Percentiles rank a stretch among this genome's conserved stretches.
Conservation (phyloP, 2,329 filamentous ascomycete species). For the Penicillium sp. region DNA sequence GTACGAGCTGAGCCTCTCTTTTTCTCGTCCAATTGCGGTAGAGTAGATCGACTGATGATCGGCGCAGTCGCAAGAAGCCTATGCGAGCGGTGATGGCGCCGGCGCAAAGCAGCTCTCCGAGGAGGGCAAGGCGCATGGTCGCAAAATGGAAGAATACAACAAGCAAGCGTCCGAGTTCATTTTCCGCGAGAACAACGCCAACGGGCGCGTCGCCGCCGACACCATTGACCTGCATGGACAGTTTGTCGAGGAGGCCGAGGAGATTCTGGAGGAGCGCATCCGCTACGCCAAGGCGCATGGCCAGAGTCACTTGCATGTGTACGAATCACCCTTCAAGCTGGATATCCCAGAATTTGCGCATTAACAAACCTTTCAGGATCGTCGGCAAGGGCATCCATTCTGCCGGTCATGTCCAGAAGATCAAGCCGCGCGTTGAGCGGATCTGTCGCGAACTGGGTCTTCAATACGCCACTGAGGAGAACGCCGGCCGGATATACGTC, state of each 20-base stretch:
- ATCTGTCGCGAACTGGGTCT: constrained; percentile 79
- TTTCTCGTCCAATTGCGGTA: constrained; percentile 4
- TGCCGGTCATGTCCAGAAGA: constrained; percentile 75
- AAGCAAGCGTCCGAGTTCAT: constrained; percentile 88
- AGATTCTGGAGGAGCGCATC: constrained; percentile 82
- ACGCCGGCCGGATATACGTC: constrained; percentile 83
- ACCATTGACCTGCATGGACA: constrained; percentile 93
- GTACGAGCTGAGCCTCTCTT: constrained; percentile 40
- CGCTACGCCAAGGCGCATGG: constrained; percentile 67
- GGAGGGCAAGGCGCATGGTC: constrained; percentile 77
- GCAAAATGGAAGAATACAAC: constrained; percentile 83
- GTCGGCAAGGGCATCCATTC: constrained; percentile 94
- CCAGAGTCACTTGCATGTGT: constrained; percentile 80
- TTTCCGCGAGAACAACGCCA: constrained; percentile 88
- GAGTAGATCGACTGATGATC: constrained; percentile 35
- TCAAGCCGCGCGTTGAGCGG: constrained; percentile 90
- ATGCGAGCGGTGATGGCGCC: constrained; percentile 75
- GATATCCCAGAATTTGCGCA: background rate
- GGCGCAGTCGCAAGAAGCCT: constrained; percentile 64
- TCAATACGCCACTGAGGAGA: constrained; percentile 78
- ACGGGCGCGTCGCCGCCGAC: constrained; percentile 68
- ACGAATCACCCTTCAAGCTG: constrained; percentile 21
- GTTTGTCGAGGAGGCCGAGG: constrained; percentile 90
- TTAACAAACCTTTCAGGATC: constrained; percentile 52
- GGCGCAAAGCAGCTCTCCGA: constrained; percentile 78